Percentiles rank a stretch among this genome's conserved stretches.
Evolutionary conservation across 1,139 yeast species (phyloP).

Genomic region (Geotrichum candidum): DNA sequence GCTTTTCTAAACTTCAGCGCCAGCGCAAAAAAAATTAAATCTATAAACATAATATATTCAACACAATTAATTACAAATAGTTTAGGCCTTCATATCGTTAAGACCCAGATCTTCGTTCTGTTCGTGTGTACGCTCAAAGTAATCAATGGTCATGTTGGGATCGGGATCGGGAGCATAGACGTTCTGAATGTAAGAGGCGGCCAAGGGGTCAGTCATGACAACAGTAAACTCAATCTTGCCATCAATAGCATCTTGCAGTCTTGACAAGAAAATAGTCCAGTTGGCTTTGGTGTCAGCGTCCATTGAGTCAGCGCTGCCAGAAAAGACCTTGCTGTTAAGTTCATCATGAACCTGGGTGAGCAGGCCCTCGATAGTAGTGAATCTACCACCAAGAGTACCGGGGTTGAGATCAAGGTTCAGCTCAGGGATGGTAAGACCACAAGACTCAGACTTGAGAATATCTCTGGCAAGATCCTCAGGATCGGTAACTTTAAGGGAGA

Average conservation of each 20-base stretch:
- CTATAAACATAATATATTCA: neutral
- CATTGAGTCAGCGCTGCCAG: slow-evolving; percentile 90
- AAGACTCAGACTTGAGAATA: slow-evolving; percentile 88
- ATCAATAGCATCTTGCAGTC: slow-evolving; percentile 70
- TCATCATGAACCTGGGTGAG: slow-evolving; percentile 85
- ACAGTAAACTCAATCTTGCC: slow-evolving; percentile 84
- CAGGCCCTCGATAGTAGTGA: slow-evolving; percentile 93
- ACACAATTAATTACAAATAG: neutral
- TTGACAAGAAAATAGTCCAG: slow-evolving; percentile 76
- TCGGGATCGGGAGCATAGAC: slow-evolving; percentile 97
- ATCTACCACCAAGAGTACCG: slow-evolving; percentile 96
- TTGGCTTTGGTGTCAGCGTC: slow-evolving; percentile 64
- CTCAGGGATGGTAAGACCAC: slow-evolving; percentile 82
- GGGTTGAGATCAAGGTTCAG: slow-evolving; percentile 85
- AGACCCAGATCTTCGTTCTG: slow-evolving; percentile 92
- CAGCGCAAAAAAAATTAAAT: no score
- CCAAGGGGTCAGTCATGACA: slow-evolving; percentile 88
- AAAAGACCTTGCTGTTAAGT: slow-evolving; percentile 75
- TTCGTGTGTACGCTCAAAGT: slow-evolving; percentile 74
- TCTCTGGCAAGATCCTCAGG: slow-evolving; percentile 94
- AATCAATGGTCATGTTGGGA: slow-evolving; percentile 90
- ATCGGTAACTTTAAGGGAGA: slow-evolving; percentile 73
- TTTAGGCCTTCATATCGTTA: slow-evolving; percentile 58
- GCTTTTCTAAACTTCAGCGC: no score
- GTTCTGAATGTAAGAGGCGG: slow-evolving; percentile 92